These are phyloP conservation scores for Plectosphaerella sp. DNA, from an alignment of 2,329 filamentous ascomycete species.

Conservation along the genomic window DNA sequence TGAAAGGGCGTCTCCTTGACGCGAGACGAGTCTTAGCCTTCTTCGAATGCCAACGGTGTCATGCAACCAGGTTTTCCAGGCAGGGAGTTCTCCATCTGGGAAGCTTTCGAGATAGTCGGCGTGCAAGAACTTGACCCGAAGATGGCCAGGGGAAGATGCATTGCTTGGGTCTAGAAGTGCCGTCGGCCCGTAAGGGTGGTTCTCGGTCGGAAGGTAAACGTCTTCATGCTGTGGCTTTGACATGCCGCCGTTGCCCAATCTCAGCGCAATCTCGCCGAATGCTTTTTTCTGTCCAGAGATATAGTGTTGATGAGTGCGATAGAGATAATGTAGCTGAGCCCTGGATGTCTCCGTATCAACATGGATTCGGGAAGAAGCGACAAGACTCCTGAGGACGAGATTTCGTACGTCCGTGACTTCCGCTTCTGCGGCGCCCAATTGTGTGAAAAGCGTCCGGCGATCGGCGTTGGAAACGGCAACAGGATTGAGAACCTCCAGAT, in stretches of 20 bases:
- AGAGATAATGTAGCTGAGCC: slow-evolving; percentile 8
- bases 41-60: slow-evolving; percentile 2
- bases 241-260: not conserved
- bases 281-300: not conserved
- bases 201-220: not conserved
- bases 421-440: slow-evolving; percentile 4
- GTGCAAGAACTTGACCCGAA: not conserved
- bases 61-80: slow-evolving; percentile 6
- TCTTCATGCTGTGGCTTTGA: not conserved
- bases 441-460: slow-evolving; percentile 3
- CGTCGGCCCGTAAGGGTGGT: not conserved
- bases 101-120: not conserved
- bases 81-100: not conserved
- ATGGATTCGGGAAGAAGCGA: not conserved
- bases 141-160: not conserved
- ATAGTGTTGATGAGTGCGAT: not conserved
- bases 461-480: slow-evolving; percentile 3
- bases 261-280: not conserved
- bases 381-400: not conserved
- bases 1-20: not conserved
- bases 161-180: not conserved
- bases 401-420: not conserved
- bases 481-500: slow-evolving; percentile 1
- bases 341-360: not conserved
- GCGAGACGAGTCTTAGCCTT: slow-evolving; percentile 1